Conservation (phyloP, 352 stramenopile species). For the Peronosclerospora sorghi region DNA sequence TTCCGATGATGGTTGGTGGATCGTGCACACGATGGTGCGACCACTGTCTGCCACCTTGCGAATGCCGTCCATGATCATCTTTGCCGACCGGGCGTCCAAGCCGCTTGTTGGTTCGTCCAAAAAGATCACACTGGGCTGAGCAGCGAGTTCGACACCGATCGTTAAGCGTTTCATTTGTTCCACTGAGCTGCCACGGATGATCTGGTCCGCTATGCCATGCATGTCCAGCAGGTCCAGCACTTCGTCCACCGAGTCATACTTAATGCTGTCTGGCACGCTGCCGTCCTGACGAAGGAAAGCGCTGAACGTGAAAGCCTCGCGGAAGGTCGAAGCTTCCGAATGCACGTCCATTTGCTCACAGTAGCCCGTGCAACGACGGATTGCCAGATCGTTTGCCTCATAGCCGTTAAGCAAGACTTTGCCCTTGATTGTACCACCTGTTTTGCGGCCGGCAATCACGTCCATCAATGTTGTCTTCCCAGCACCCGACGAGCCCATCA, state of each 20-base stretch:
- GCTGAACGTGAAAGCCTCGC: conserved; percentile 1
- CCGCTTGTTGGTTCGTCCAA: conserved; percentile 2
- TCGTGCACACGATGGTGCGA: conserved; percentile 59
- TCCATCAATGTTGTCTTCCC: conserved; percentile 1
- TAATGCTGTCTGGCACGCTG: neutral
- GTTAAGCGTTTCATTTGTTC: conserved; percentile 1
- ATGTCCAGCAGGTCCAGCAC: neutral
- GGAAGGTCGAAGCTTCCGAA: neutral
- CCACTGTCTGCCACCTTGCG: conserved; percentile 69
- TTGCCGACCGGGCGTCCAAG: neutral
- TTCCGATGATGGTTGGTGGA: conserved; percentile 60
- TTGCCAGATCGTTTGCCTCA: neutral
- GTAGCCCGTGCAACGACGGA: conserved; percentile 1
- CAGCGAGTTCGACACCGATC: neutral
- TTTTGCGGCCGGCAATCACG: conserved; percentile 1
- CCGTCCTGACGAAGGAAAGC: conserved; percentile 1
- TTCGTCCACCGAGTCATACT: conserved; percentile 1
- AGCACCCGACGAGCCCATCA: conserved; percentile 1
- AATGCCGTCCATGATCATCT: conserved; percentile 36
- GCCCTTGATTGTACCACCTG: neutral
- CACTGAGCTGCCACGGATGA: neutral
- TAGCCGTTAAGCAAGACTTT: conserved; percentile 1
- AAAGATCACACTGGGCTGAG: conserved; percentile 1
- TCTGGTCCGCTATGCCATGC: neutral
- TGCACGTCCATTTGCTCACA: conserved; percentile 2